phyloP scores from a whole-genome alignment of 2,329 filamentous ascomycete species.

The Piedraia hortae region DNA sequence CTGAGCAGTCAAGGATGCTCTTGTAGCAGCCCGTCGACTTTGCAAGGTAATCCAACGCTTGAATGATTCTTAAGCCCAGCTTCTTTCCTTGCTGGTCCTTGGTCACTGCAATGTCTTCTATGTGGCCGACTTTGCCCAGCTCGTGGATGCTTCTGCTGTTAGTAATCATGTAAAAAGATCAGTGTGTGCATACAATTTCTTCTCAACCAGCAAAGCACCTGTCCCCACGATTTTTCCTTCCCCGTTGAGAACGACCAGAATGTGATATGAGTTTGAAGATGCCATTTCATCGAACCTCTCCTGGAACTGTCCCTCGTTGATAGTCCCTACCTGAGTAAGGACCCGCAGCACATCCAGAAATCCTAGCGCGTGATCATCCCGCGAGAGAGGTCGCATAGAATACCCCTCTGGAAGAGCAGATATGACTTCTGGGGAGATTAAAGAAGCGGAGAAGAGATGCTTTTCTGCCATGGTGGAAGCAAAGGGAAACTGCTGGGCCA shows the following conservation, averaged over 20 bases:
- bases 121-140: slow-evolving; percentile 67
- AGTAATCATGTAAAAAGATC: no score
- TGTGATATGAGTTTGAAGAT: slow-evolving; percentile 47
- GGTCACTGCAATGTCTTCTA: slow-evolving; percentile 88
- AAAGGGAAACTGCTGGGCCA: no score
- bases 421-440: slow-evolving; percentile 52
- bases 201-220: slow-evolving; percentile 70
- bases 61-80: slow-evolving; percentile 71
- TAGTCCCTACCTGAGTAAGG: slow-evolving; percentile 76
- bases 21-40: slow-evolving; percentile 84
- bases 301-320: slow-evolving; percentile 45
- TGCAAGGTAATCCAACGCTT: slow-evolving; percentile 72
- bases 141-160: slow-evolving; percentile 32
- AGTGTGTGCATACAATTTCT: slow-evolving; percentile 48
- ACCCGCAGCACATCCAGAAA: slow-evolving; percentile 83
- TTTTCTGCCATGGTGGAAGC: no score
- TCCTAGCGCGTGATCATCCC: slow-evolving; percentile 48
- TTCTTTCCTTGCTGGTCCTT: slow-evolving; percentile 96
- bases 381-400: slow-evolving; percentile 50
- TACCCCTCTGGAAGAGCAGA: slow-evolving; percentile 55
- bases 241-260: slow-evolving; percentile 61
- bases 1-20: slow-evolving; percentile 87
- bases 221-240: slow-evolving; percentile 55
- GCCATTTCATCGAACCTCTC: slow-evolving; percentile 59
- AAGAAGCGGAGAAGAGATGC: slow-evolving; percentile 52